Evolutionary conservation across 352 stramenopile species (phyloP).

Genomic region (Detonula confervacea): DNA sequence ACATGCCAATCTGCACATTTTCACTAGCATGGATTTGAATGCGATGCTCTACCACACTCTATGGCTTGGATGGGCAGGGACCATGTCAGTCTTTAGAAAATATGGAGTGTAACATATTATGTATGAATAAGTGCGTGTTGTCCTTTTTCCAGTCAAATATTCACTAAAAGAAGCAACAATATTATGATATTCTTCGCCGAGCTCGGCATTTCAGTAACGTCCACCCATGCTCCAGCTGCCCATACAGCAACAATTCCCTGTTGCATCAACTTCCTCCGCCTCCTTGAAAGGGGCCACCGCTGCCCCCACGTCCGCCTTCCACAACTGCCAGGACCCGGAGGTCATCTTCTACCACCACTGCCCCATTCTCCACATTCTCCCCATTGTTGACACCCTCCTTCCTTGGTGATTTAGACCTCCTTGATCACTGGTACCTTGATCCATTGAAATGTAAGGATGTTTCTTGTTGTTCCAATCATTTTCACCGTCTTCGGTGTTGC

Average conservation of each 20-base stretch:
- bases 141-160: neutral
- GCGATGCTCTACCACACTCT: neutral
- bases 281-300: slow-evolving; percentile 11
- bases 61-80: neutral
- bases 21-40: neutral
- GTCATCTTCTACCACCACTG: slow-evolving; percentile 15
- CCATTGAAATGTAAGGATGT: slow-evolving; percentile 36
- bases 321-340: neutral
- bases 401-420: slow-evolving; percentile 16
- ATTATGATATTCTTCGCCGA: neutral
- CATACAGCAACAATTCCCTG: slow-evolving; percentile 26
- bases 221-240: slow-evolving; percentile 60
- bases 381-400: slow-evolving; percentile 4
- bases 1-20: neutral
- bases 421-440: slow-evolving; percentile 6
- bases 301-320: slow-evolving; percentile 8
- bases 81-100: too few species aligned
- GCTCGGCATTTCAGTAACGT: slow-evolving; percentile 21
- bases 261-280: slow-evolving; percentile 8
- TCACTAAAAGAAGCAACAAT: neutral
- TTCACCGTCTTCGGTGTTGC: slow-evolving; percentile 5
- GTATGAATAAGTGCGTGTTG: too few species aligned
- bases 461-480: slow-evolving; percentile 56
- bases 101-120: too few species aligned
- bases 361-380: slow-evolving; percentile 11